Percentiles rank a stretch among this genome's conserved stretches.
Conservation (phyloP, 805 yeast genomes). For the Priceomyces medius region DNA sequence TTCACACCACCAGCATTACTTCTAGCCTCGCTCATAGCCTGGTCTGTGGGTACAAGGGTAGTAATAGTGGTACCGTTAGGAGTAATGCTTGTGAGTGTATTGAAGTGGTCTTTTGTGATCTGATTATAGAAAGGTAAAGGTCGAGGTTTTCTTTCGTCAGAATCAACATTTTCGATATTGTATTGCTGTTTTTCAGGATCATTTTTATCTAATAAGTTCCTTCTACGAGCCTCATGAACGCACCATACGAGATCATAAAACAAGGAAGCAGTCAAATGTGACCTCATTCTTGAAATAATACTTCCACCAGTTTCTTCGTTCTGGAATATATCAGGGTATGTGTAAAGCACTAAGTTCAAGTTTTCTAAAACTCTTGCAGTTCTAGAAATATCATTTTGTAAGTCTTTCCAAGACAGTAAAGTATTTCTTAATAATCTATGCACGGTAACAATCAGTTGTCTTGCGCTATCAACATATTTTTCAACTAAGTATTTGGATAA, state of each 20-base stretch:
- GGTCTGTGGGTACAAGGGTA: constrained; percentile 82
- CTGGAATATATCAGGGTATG: constrained; percentile 80
- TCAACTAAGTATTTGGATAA: constrained; percentile 71
- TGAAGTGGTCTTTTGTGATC: constrained; percentile 84
- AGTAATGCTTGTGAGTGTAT: constrained; percentile 78
- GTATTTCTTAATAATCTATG: constrained; percentile 86
- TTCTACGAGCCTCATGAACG: constrained; percentile 87
- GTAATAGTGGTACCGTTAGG: constrained; percentile 93
- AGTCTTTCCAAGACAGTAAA: constrained; percentile 86
- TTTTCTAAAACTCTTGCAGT: constrained; percentile 90
- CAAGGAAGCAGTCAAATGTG: constrained; percentile 86
- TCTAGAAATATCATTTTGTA: constrained; percentile 86
- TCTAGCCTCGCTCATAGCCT: constrained; percentile 64
- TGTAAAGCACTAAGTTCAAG: constrained; percentile 78
- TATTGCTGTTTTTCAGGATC: constrained; percentile 12
- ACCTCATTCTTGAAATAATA: constrained; percentile 83
- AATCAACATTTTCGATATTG: constrained; percentile 10
- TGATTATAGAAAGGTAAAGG: constrained; percentile 91
- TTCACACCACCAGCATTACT: constrained; percentile 56
- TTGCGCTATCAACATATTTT: constrained; percentile 79
- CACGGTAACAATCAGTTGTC: constrained; percentile 91
- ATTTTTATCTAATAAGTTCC: constrained; percentile 42
- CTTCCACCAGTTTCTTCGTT: constrained; percentile 43
- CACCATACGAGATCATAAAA: constrained; percentile 93
- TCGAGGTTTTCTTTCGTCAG: constrained; percentile 38